Evolutionary conservation across 2,329 filamentous ascomycete genomes (phyloP), one percentile per base, ranked within the genome.

Genomic region (Biscogniauxia mediterranea): DNA sequence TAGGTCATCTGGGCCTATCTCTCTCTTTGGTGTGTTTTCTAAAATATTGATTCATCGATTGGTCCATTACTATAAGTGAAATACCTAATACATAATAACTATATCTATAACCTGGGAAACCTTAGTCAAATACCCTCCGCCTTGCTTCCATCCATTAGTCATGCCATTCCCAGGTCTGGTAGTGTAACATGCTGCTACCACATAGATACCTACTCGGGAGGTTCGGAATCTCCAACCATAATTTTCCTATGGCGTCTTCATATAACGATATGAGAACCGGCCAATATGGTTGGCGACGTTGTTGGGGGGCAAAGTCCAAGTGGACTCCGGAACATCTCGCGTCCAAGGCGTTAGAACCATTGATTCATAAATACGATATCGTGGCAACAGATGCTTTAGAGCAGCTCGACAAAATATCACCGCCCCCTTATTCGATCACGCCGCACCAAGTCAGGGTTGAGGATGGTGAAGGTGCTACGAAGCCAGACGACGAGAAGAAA

Each of bases 251-350:
- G 64, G 17, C 9, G 50, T 50, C 38, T 23, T 38, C 57, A 15
- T 52, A 64, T 25, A 21, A 21, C 17, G 9, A 56, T 42, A 56
- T n/a, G 17, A 20, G 56, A 5, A 32, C n/a, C 21, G 23, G 55
- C 7, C 54, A 68, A 25, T 64, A 66, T 17, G 61, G 56, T 9
- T 69, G 68, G 67, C 54, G 61, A 7, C 58, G 67, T 13, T 61
- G 70, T 65, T 92, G 88, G 86, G 88, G 85, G 20, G 84, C 91
- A 69, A 83, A 80, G 6, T 93, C 93, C 71, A 83, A 87, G 67
- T 88, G 89, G 81, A 90, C 89, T 0, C 73, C 82, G 5, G 74
- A 86, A 3, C 91, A 94, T 72, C 76, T 85, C 19, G 85, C 83
- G 1, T 74, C 79, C 6, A 82, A 88, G 58, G 78, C 91, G 68